Evolutionary conservation across 2,329 filamentous ascomycete genomes (phyloP).

Genomic region (Magnaporthales sp.): DNA sequence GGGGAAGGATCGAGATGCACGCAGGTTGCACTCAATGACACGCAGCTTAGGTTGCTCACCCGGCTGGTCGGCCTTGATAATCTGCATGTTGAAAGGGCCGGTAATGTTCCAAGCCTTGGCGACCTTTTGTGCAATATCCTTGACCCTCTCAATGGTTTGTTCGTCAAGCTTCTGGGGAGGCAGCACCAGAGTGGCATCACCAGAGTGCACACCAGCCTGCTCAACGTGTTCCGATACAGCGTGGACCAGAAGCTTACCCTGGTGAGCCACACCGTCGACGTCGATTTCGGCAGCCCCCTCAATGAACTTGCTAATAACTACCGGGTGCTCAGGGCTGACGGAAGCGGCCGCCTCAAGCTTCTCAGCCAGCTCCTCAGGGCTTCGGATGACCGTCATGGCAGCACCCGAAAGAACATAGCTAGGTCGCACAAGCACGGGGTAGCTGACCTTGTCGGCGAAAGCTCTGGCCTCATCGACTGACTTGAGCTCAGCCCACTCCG

Average conservation of each 20-base stretch:
- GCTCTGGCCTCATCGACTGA: conserved; percentile 80
- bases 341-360: conserved; percentile 86
- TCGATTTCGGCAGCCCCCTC: conserved; percentile 96
- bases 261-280: conserved; percentile 82
- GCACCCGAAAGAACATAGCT: conserved; percentile 95
- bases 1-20: conserved; percentile 94
- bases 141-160: conserved; percentile 72
- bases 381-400: conserved; percentile 95
- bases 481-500: conserved; percentile 94
- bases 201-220: conserved; percentile 95
- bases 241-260: conserved; percentile 81
- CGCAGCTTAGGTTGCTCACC: conserved; percentile 72
- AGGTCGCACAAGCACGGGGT: conserved; percentile 90
- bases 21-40: conserved; percentile 97
- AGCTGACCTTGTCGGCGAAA: conserved; percentile 78
- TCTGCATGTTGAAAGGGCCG: conserved; percentile 97
- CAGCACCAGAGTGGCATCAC: conserved; percentile 89
- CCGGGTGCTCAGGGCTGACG: conserved; percentile 92
- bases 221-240: conserved; percentile 95
- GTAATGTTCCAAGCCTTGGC: conserved; percentile 96
- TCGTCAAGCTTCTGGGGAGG: conserved; percentile 76
- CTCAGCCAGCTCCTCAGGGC: conserved; percentile 81
- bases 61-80: conserved; percentile 82
- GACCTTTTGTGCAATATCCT: conserved; percentile 93
- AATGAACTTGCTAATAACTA: conserved; percentile 98